These are phyloP conservation scores for Rhodamnia argentea DNA, from an alignment of 345 rosid genomes.

Conservation along the genomic window DNA sequence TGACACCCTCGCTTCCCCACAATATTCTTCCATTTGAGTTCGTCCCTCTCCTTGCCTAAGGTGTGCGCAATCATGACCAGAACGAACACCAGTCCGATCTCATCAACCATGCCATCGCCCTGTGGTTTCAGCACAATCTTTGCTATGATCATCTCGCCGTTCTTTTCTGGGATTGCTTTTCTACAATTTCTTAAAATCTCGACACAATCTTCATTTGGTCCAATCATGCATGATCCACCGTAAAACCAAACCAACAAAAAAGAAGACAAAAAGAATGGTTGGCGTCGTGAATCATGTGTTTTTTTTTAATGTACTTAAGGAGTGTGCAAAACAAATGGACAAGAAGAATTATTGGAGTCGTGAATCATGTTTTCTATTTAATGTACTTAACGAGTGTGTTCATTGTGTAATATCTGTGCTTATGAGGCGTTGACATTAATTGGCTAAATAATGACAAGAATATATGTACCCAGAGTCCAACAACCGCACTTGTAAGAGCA, in stretches of 20 bases:
- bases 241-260: background rate
- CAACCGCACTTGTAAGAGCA: background rate
- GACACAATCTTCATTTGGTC: background rate
- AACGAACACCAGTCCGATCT: background rate
- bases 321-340: background rate
- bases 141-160: background rate
- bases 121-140: conserved; percentile 4
- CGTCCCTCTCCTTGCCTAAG: conserved; percentile 8
- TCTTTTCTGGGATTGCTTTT: background rate
- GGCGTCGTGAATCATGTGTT: background rate
- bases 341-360: too few species aligned
- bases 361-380: too few species aligned
- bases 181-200: background rate
- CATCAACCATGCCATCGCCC: background rate
- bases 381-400: too few species aligned
- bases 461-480: background rate
- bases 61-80: conserved; percentile 11
- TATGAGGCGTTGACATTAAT: background rate
- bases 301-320: too few species aligned
- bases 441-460: background rate
- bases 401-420: too few species aligned
- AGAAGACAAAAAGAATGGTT: background rate
- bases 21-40: conserved; percentile 16
- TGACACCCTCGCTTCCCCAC: conserved; percentile 14
- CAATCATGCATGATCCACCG: background rate